Evolutionary conservation across 306 rosid genomes (phyloP), one percentile per base, ranked within the genome.

Genomic region (Vigna unguiculata): DNA sequence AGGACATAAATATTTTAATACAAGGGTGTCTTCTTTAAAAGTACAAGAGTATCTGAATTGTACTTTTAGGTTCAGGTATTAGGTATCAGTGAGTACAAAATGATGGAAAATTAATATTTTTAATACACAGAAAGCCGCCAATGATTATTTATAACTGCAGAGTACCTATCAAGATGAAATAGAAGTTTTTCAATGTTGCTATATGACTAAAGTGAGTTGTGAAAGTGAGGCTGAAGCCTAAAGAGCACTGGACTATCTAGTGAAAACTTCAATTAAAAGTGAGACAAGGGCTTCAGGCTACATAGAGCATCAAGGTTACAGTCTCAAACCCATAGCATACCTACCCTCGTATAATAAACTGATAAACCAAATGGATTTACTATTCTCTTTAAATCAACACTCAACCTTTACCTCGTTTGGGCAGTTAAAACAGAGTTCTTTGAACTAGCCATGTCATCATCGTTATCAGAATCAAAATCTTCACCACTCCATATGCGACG

Each of bases 401-500:
- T 69, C 7, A 32, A 78, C 57, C 61, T 78, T 78, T 72, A 88
- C 96, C 86, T 87, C 81, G 55, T 71, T 51, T 55, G 87, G 22
- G 69, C 22, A 52, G 78, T 82, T 63, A 67, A 34, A 51, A 19
- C 69, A 46, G 78, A 72, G 80, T 51, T 77, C 71, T 13, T 74
- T 61, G 65, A 34, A 81, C 77, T 76, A 46, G 74, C 80, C 81
- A 75, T 78, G 62, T 88, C 89, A 79, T 90, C 95, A 28, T 90
- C 96, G 9, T 77, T 62, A 80, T 89, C 95, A 63, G 93, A 89
- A 77, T 93, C 97, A 76, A 79, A 89, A 47, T 84, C 84, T 21
- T 68, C 91, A 4, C 93, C 91, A 62, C 72, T 85, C 98, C 98
- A 93, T 41, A 93, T 84, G 65, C 90, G 91, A 68, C 60, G 87